Evolutionary conservation across 176 grass and related monocot species (phyloP).

Genomic region (Musa schizocarpa): DNA sequence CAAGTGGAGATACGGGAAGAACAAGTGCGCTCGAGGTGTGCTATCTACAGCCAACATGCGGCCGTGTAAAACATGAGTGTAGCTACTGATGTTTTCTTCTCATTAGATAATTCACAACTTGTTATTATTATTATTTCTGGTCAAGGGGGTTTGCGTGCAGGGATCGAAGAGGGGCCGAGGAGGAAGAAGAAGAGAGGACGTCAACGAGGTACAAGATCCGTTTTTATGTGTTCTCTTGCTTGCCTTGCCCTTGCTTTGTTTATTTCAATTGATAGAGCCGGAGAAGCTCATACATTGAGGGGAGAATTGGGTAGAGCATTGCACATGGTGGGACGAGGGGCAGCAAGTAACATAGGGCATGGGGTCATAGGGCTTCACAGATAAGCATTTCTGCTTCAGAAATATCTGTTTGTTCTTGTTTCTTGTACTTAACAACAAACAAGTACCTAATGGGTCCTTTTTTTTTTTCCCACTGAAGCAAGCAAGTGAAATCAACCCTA

Average conservation of each 20-base stretch:
- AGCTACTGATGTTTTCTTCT: neutral
- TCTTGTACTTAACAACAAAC: neutral
- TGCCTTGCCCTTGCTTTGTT: neutral
- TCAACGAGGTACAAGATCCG: neutral
- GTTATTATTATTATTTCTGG: neutral
- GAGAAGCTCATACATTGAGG: too few species aligned
- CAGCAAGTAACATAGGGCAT: too few species aligned
- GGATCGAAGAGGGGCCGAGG: neutral
- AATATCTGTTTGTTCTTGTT: neutral
- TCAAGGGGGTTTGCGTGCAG: constrained; percentile 1
- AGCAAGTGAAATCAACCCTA: neutral
- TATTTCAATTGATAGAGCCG: too few species aligned
- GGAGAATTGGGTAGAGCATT: too few species aligned
- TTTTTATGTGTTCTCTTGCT: neutral
- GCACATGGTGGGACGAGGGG: too few species aligned
- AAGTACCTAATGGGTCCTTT: neutral
- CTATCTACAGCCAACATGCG: neutral
- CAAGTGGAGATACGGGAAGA: neutral
- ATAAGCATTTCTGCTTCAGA: neutral
- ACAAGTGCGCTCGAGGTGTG: neutral
- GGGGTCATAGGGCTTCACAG: too few species aligned
- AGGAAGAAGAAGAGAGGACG: neutral
- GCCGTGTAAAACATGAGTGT: neutral
- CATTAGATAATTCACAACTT: neutral
- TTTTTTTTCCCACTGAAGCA: neutral